These are phyloP conservation scores for Plantago elongata DNA, from an alignment of 257 asterid species.

Conservation along the genomic window DNA sequence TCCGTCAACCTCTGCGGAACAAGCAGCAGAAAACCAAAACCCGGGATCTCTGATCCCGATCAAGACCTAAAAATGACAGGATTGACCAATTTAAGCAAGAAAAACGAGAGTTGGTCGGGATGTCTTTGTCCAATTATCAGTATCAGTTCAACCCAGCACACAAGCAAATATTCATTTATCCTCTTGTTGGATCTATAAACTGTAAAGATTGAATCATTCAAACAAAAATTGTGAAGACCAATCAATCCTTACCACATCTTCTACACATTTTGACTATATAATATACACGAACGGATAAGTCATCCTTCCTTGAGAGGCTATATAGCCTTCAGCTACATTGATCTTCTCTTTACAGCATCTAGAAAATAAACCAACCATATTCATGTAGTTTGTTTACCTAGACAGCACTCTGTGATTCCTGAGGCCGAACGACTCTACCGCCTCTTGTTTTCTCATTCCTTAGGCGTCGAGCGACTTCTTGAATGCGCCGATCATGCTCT, in stretches of 20 bases:
- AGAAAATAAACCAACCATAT: background rate
- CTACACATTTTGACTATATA: constrained; percentile 5
- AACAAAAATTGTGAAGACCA: constrained; percentile 6
- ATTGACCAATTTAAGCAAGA: too few relatives aligned
- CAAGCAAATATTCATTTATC: too few relatives aligned
- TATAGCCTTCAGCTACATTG: background rate
- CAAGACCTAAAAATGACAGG: too few relatives aligned
- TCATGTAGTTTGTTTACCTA: constrained; percentile 9
- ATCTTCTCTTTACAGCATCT: background rate
- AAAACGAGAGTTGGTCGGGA: too few relatives aligned
- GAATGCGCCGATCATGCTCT: constrained; percentile 81
- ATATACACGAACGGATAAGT: constrained; percentile 5
- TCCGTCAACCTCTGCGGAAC: too few relatives aligned
- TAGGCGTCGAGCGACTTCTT: constrained; percentile 70
- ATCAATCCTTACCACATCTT: background rate
- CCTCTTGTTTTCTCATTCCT: constrained; percentile 53
- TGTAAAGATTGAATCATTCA: constrained; percentile 6
- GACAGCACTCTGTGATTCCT: constrained; percentile 22
- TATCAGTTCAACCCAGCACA: too few relatives aligned
- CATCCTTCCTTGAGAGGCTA: background rate
- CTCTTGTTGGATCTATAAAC: too few relatives aligned
- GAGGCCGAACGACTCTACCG: constrained; percentile 34
- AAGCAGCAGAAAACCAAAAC: too few relatives aligned
- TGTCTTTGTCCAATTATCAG: too few relatives aligned
- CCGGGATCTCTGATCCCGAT: too few relatives aligned